A percentile compares a stretch with the other conserved stretches of the same genome.
Evolutionary conservation across 306 rosid genomes (phyloP).

Genomic region (Cyamopsis tetragonoloba): DNA sequence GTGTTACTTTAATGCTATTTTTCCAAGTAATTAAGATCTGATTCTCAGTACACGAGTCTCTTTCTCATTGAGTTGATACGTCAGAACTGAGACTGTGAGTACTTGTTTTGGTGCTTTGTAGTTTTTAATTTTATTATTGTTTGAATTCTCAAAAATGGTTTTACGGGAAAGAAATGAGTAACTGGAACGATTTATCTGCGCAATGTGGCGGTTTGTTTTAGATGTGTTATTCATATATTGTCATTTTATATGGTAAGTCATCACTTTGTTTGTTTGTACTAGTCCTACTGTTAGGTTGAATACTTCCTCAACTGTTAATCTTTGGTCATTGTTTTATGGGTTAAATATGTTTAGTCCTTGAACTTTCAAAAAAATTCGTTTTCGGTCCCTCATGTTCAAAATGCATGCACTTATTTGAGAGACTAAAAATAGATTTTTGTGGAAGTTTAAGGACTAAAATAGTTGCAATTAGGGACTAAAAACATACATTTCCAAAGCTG

Average conservation of each 20-base stretch:
- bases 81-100: background rate
- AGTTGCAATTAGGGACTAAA: no score
- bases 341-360: no score
- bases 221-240: background rate
- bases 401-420: no score
- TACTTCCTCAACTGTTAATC: background rate
- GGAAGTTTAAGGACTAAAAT: no score
- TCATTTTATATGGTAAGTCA: constrained; percentile 12
- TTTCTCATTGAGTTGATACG: background rate
- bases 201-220: background rate
- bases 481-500: no score
- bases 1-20: background rate
- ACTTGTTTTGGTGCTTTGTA: background rate
- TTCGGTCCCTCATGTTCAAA: no score
- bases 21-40: background rate
- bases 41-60: background rate
- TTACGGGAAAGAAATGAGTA: background rate
- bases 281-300: background rate
- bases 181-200: background rate
- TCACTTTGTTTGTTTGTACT: background rate
- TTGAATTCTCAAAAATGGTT: constrained; percentile 15
- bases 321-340: background rate
- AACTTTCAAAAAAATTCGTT: no score
- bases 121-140: background rate
- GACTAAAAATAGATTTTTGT: no score